phyloP scores from a whole-genome alignment of 371 early-diverging fungal species.

The Nematocida homosporus region DNA sequence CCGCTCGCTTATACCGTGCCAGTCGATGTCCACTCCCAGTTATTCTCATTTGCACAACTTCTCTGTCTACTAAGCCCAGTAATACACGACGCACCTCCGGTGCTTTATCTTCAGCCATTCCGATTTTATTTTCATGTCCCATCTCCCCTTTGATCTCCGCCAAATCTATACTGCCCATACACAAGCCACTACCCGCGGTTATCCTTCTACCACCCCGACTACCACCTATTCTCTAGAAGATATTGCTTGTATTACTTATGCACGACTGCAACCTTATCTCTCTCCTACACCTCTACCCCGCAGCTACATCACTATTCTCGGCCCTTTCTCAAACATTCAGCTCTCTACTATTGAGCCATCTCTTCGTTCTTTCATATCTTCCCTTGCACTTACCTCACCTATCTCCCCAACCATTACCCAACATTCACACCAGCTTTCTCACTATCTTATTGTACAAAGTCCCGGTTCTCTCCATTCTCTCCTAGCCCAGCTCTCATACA shows the following conservation, averaged over 20 bases:
- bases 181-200: background rate
- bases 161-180: background rate
- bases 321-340: no score
- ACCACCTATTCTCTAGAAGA: background rate
- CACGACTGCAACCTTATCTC: background rate
- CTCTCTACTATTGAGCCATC: no score
- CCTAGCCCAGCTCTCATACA: no score
- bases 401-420: no score
- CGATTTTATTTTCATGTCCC: background rate
- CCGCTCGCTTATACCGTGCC: conserved; percentile 22
- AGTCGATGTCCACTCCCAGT: conserved; percentile 16
- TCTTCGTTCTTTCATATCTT: no score
- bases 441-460: no score
- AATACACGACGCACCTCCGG: background rate
- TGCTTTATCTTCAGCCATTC: no score
- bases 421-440: no score
- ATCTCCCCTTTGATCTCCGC: background rate
- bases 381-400: no score
- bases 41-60: conserved; percentile 12
- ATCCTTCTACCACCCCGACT: background rate
- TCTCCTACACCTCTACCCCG: no score
- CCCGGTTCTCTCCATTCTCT: no score
- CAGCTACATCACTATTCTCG: no score
- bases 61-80: conserved; percentile 13
- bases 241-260: background rate